phyloP scores from a whole-genome alignment of 2,329 filamentous ascomycete species.

The Neonectria coccinea region DNA sequence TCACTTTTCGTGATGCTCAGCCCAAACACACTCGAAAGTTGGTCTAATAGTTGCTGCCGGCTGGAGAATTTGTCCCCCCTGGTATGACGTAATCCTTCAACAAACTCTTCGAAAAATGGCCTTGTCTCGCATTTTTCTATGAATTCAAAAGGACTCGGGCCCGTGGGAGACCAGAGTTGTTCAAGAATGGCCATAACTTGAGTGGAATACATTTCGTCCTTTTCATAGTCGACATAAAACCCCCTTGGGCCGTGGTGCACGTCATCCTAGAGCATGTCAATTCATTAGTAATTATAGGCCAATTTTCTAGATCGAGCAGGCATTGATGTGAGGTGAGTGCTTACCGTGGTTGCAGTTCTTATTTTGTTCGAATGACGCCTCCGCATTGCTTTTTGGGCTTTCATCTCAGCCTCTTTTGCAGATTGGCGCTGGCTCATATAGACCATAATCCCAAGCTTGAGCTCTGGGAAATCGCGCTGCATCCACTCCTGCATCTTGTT shows the following conservation, averaged over 20 bases:
- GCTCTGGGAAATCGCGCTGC: not conserved
- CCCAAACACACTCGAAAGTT: not conserved
- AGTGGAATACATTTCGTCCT: not conserved
- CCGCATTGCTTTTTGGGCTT: not conserved
- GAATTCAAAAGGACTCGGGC: too few species aligned
- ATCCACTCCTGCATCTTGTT: not conserved
- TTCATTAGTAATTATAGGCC: not conserved
- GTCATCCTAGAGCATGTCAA: not conserved
- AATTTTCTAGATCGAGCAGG: too few species aligned
- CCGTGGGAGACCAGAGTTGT: too few species aligned
- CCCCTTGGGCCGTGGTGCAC: not conserved
- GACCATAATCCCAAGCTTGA: not conserved
- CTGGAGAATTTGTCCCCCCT: not conserved
- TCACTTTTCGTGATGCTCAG: too few species aligned
- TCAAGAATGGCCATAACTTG: too few species aligned
- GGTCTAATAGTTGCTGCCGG: not conserved
- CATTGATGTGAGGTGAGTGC: not conserved
- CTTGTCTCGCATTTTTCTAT: not conserved
- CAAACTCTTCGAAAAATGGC: not conserved
- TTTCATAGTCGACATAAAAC: not conserved
- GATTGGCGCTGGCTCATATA: not conserved
- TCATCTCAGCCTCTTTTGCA: not conserved
- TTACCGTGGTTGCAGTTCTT: not conserved
- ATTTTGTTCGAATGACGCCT: too few species aligned
- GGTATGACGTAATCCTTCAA: not conserved